Evolutionary conservation across 805 yeast species (phyloP).

Genomic region (Cyberlindnera veronae): DNA sequence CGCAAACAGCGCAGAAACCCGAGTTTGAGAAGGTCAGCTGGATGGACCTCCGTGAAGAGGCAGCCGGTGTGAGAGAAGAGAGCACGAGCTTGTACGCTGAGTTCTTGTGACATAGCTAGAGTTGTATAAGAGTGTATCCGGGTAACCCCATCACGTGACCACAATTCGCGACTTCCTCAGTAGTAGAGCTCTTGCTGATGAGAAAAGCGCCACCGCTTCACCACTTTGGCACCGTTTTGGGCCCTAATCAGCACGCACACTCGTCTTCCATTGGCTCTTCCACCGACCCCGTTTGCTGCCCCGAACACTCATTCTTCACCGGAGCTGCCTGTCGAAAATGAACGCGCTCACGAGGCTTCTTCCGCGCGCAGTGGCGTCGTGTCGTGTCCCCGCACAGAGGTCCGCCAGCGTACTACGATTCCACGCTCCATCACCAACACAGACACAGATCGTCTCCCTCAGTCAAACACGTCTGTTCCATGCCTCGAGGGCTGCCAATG

Average conservation of each 20-base stretch:
- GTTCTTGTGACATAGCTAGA: slow-evolving; percentile 9
- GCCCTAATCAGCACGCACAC: no score
- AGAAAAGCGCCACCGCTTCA: no score
- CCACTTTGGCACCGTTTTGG: no score
- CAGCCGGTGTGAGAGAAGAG: slow-evolving; percentile 53
- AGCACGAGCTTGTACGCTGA: slow-evolving; percentile 28
- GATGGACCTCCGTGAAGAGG: slow-evolving; percentile 65
- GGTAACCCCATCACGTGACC: no score
- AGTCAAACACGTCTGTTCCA: slow-evolving; percentile 13
- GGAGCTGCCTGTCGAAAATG: neutral
- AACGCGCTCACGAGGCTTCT: neutral
- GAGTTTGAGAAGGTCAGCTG: slow-evolving; percentile 52
- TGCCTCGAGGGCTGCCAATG: slow-evolving; percentile 9
- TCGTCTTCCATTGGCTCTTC: no score
- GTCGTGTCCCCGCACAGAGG: neutral
- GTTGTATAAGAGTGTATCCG: no score
- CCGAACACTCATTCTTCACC: neutral
- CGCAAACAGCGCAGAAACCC: neutral
- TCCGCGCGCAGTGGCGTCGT: neutral
- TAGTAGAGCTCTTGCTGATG: no score
- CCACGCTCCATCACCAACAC: neutral
- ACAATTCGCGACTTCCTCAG: no score
- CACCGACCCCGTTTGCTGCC: neutral
- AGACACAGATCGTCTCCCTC: neutral
- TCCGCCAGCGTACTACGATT: neutral